Evolutionary conservation across 257 asterid species (phyloP).

Genomic region (Solanum gandarillasii): DNA sequence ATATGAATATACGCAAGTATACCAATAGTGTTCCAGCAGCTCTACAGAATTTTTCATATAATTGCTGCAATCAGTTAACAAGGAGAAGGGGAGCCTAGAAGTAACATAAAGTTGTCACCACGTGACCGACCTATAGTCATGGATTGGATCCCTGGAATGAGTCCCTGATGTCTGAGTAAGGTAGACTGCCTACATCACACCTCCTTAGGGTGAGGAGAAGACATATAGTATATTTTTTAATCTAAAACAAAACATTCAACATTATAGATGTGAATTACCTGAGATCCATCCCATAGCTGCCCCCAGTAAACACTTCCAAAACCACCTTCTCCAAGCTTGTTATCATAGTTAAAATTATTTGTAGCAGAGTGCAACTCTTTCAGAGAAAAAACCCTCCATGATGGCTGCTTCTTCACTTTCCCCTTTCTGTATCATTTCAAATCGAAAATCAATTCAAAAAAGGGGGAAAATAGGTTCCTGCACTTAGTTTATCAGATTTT

Average conservation of each 20-base stretch:
- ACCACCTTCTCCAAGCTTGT: conserved; percentile 99
- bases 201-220: background rate
- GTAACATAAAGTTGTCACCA: background rate
- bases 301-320: conserved; percentile 99
- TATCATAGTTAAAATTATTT: conserved; percentile 87
- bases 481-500: background rate
- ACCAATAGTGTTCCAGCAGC: background rate
- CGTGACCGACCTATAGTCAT: background rate
- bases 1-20: background rate
- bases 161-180: background rate
- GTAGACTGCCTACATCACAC: background rate
- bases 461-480: background rate
- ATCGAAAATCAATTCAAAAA: background rate
- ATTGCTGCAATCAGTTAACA: background rate
- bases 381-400: conserved; percentile 90
- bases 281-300: conserved; percentile 98
- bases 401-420: conserved; percentile 41
- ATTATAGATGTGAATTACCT: conserved; percentile 27
- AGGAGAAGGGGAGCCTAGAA: background rate
- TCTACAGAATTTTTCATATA: background rate
- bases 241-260: background rate
- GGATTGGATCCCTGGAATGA: background rate
- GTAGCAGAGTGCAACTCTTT: conserved; percentile 93
- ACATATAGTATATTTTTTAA: background rate
- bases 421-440: conserved; percentile 30